Base-by-base conservation (phyloP, 495 filamentous ascomycete genomes). In the Penicillium crystallinum region DNA sequence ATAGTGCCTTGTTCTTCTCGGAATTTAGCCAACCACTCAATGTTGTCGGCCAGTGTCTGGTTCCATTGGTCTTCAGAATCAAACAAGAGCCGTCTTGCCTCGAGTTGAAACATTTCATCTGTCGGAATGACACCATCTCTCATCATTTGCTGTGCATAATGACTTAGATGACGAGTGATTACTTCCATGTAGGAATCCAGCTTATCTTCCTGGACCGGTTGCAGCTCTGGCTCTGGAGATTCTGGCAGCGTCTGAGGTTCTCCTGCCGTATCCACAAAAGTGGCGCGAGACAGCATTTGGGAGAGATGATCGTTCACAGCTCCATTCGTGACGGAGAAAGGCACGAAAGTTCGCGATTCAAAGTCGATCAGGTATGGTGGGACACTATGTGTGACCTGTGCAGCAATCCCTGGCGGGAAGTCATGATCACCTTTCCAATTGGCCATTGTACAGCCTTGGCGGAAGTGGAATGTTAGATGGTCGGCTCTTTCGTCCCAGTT, bases 381-480 rank as follows among this genome's bases (percentile, higher is more conserved):
- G 46, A 84, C 79, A 19, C 78, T 79, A 59, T 85, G 83, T 64
- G 80, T 78, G 46, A 86, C 72, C 65, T 81, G 73, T 51, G 79
- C 76, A 30, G 81, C 67, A 33, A 87, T 77, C n/a, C 74, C 71
- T 2, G 69, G 69, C 40, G 85, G 81, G 52, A 88, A 84, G 63
- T 80, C 84, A 77, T 82, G 85, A 61, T 83, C 83, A 52, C 84
- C 83, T 68, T 78, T 79, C 84, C 84, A 88, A 52, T 85, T 76
- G 18, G 74, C 76, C 83, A 88, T 88, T 40, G 74, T 79, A 42
- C 68, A 70, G 55, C 83, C 83, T 0, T 73, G 69, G 53, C 82
- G 79, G 70, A 87, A 88, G 62, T 88, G 84, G 8, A 74, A 71
- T 4, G 83, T 80, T 1, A 87, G 67, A 57, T 88, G 84, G 42